Evolutionary conservation across 208 protist genomes (phyloP).

Genomic region (Leishmania braziliensis): DNA sequence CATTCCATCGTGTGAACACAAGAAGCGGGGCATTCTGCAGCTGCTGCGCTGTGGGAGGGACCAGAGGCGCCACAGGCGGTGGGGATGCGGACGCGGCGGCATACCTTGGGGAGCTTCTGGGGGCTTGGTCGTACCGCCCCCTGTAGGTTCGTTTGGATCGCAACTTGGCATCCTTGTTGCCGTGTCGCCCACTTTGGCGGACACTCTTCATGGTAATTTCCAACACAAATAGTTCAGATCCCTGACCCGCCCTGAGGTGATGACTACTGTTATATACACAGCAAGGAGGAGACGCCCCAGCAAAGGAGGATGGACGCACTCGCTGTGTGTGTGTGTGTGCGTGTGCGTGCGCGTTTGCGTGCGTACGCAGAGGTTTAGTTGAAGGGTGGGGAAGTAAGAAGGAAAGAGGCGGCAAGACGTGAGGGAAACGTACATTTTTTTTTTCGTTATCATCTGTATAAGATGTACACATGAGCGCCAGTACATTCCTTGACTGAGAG

Average conservation of each 20-base stretch:
- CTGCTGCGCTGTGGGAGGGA: conserved; percentile 6
- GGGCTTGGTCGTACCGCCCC: neutral
- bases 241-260: neutral
- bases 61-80: neutral
- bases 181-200: neutral
- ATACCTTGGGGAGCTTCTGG: neutral
- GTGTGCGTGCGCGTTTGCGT: no score
- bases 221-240: neutral
- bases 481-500: neutral
- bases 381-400: neutral
- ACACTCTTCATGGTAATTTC: neutral
- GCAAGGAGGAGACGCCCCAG: neutral
- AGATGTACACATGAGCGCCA: neutral
- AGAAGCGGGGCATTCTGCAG: conserved; percentile 23
- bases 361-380: neutral
- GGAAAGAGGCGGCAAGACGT: neutral
- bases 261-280: neutral
- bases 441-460: neutral
- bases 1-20: conserved; percentile 65
- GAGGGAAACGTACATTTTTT: neutral
- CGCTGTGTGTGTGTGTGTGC: neutral
- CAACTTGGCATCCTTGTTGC: neutral
- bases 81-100: neutral
- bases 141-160: neutral
- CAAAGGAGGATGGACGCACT: neutral